phyloP scores from a whole-genome alignment of 805 yeast genomes.

The Pichia thaimueangensis region DNA sequence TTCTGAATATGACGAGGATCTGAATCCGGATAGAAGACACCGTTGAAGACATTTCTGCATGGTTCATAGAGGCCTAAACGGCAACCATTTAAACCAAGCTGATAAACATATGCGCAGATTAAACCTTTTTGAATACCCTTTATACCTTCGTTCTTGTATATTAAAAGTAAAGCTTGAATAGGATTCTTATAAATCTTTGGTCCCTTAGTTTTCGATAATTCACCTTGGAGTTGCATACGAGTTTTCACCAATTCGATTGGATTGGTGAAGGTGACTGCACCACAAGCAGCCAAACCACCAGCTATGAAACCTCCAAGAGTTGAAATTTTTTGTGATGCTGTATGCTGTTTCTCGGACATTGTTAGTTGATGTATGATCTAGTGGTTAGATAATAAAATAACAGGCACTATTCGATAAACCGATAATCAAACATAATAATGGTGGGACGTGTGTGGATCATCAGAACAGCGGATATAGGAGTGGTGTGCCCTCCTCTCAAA shows the following conservation, averaged over 20 bases:
- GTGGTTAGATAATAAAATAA: too few relatives aligned
- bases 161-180: conserved; percentile 69
- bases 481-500: too few relatives aligned
- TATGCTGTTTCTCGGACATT: not conserved
- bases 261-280: conserved; percentile 94
- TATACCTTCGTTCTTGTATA: conserved; percentile 76
- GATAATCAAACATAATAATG: too few relatives aligned
- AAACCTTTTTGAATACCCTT: conserved; percentile 87
- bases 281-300: conserved; percentile 94
- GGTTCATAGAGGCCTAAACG: conserved; percentile 95
- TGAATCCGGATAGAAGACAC: conserved; percentile 42
- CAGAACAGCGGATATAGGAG: too few relatives aligned
- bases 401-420: too few relatives aligned
- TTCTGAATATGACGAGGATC: conserved; percentile 46
- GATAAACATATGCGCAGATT: conserved; percentile 83
- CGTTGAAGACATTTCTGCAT: conserved; percentile 53
- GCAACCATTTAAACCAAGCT: conserved; percentile 87
- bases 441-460: too few relatives aligned
- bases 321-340: conserved; percentile 52
- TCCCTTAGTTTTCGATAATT: conserved; percentile 48
- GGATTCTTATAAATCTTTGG: conserved; percentile 70
- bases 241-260: conserved; percentile 95
- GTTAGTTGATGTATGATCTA: not conserved
- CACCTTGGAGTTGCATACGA: conserved; percentile 96
- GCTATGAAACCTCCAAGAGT: conserved; percentile 79